phyloP scores from a whole-genome alignment of 2,329 filamentous ascomycete species.

The Ophiocordyceps camponoti-leonardi region DNA sequence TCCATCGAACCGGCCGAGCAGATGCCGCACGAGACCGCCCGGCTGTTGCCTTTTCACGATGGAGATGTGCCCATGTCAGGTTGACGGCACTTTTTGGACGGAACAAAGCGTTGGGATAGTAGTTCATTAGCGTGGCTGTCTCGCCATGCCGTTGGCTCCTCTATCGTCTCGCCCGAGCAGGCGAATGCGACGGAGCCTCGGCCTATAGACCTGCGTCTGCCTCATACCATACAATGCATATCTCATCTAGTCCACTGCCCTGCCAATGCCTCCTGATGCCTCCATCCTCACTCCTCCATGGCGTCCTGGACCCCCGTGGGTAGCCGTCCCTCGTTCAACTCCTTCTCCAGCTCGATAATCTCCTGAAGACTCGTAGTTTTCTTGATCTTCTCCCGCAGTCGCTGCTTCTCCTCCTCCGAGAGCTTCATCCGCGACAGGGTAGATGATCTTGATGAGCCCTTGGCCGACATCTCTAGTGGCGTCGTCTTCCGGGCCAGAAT shows the following conservation, averaged over 20 bases:
- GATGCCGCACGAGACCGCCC: constrained; percentile 37
- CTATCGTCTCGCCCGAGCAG: too few relatives aligned
- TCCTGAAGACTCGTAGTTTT: constrained; percentile 81
- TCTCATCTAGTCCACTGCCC: too few relatives aligned
- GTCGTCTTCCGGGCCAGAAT: constrained; percentile 75
- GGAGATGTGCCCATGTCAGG: constrained; percentile 44
- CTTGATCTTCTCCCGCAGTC: constrained; percentile 71
- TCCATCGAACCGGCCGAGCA: constrained; percentile 31
- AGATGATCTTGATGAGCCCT: constrained; percentile 25
- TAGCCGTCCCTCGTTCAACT: constrained; percentile 74
- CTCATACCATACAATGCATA: too few relatives aligned
- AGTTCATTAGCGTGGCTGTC: too few relatives aligned
- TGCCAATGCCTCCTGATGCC: background rate
- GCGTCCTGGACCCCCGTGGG: constrained; percentile 47
- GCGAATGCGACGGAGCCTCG: too few relatives aligned
- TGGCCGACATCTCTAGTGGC: constrained; percentile 43
- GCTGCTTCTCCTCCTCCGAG: constrained; percentile 75
- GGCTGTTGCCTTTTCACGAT: constrained; percentile 17
- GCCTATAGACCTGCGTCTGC: too few relatives aligned
- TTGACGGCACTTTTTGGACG: constrained; percentile 10
- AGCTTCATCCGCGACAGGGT: constrained; percentile 67
- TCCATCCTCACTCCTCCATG: constrained; percentile 40
- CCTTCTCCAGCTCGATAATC: constrained; percentile 79
- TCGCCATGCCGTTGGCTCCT: too few relatives aligned
- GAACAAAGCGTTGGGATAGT: too few relatives aligned